A percentile compares a stretch with the other conserved stretches of the same genome.
phyloP scores from a whole-genome alignment of 805 yeast species.

The Middelhovenomyces tepae region DNA sequence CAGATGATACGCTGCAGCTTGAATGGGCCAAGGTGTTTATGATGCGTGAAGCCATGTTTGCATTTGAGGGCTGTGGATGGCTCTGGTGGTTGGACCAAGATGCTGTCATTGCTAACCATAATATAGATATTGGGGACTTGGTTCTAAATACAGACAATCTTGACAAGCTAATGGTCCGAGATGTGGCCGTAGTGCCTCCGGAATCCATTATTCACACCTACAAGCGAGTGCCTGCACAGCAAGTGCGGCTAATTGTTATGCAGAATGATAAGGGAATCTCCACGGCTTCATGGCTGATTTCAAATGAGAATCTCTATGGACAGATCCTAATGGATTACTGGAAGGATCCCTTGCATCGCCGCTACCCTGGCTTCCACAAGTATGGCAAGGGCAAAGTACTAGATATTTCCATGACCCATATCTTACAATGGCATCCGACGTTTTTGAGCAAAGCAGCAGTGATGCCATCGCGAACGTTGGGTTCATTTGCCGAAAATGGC shows the following conservation, averaged over 20 bases:
- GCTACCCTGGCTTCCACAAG: slow-evolving; percentile 47
- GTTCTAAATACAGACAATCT: slow-evolving; percentile 48
- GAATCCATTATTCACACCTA: slow-evolving; percentile 62
- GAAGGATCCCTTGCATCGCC: slow-evolving; percentile 56
- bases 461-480: slow-evolving; percentile 48
- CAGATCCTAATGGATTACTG: slow-evolving; percentile 64
- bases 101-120: slow-evolving; percentile 57
- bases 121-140: slow-evolving; percentile 47
- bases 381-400: slow-evolving; percentile 26
- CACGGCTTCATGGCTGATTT: slow-evolving; percentile 55
- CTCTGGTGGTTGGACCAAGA: slow-evolving; percentile 75
- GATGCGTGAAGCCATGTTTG: slow-evolving; percentile 78
- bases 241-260: slow-evolving; percentile 52
- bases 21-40: slow-evolving; percentile 51
- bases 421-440: slow-evolving; percentile 84
- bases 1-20: slow-evolving; percentile 9
- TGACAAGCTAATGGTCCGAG: slow-evolving; percentile 50
- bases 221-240: slow-evolving; percentile 44
- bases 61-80: slow-evolving; percentile 77
- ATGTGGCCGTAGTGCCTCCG: slow-evolving; percentile 61
- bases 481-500: slow-evolving; percentile 22
- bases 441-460: slow-evolving; percentile 57
- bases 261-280: slow-evolving; percentile 54
- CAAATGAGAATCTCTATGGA: slow-evolving; percentile 48
- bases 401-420: slow-evolving; percentile 49